A percentile compares a stretch with the other conserved stretches of the same genome.
These are phyloP conservation scores for Trichosporon faecale DNA, from an alignment of 1,284 basidiomycete species.

Conservation along the genomic window DNA sequence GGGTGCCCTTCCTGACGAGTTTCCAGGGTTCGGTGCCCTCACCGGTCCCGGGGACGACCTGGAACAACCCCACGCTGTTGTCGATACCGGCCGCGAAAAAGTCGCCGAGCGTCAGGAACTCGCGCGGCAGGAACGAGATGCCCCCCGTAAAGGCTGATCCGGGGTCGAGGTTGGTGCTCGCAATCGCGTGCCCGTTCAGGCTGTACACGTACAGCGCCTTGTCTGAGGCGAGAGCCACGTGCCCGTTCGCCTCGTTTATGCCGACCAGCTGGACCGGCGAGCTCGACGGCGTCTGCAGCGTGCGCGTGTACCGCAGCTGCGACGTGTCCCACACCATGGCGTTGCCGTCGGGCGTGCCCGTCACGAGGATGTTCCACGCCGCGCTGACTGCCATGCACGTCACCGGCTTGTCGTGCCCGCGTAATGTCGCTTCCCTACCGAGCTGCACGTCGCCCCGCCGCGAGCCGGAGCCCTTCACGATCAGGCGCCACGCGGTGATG, in stretches of 20 bases:
- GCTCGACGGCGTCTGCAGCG: constrained; percentile 63
- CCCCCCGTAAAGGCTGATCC: constrained; percentile 42
- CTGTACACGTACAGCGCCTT: constrained; percentile 47
- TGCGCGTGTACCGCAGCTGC: constrained; percentile 68
- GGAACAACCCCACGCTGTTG: constrained; percentile 35
- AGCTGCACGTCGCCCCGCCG: constrained; percentile 43
- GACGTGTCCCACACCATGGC: constrained; percentile 91
- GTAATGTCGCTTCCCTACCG: constrained; percentile 67
- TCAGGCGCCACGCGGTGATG: constrained; percentile 71
- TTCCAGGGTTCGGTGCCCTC: constrained; percentile 39
- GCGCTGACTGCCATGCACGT: constrained; percentile 70
- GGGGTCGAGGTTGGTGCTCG: constrained; percentile 32
- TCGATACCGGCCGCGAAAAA: constrained; percentile 46
- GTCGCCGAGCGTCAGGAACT: constrained; percentile 43
- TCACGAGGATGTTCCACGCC: constrained; percentile 78
- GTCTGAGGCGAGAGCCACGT: constrained; percentile 45
- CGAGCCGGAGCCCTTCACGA: constrained; percentile 33
- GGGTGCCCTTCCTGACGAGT: constrained; percentile 40
- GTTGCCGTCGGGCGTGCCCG: constrained; percentile 75
- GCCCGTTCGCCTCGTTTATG: constrained; percentile 79
- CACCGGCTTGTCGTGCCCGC: constrained; percentile 69
- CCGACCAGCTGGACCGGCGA: constrained; percentile 66
- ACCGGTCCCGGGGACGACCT: constrained; percentile 33
- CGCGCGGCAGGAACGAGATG: constrained; percentile 46
- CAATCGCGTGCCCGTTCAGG: constrained; percentile 51